Conservation (phyloP, 2,329 filamentous ascomycete species). For the Teratosphaeria destructans region DNA sequence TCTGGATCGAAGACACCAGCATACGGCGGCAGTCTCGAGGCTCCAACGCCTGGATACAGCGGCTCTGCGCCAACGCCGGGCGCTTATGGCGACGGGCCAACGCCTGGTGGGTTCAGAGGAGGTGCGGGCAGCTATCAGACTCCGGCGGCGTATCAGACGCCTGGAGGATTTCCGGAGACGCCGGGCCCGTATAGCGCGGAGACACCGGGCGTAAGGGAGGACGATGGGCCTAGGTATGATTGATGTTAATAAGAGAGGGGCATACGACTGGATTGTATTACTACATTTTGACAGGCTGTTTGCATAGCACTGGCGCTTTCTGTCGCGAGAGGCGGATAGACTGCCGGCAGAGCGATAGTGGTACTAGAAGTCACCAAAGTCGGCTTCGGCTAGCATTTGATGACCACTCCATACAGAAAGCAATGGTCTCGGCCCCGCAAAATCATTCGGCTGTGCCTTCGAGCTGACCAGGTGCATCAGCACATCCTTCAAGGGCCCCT, state of each 20-base stretch:
- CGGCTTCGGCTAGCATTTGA: no score
- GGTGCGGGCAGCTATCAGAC: conserved; percentile 30
- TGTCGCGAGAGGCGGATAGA: no score
- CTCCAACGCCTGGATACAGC: conserved; percentile 40
- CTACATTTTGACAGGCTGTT: neutral
- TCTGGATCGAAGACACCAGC: conserved; percentile 67
- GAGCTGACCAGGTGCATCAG: no score
- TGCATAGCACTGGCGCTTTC: neutral
- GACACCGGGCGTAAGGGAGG: conserved; percentile 40
- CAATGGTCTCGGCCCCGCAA: no score
- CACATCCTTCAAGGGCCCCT: no score
- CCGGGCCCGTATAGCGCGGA: conserved; percentile 42
- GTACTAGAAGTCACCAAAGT: neutral
- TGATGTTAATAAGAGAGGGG: conserved; percentile 4
- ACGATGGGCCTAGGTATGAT: conserved; percentile 35
- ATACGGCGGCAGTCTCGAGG: conserved; percentile 54
- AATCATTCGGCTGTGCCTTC: no score
- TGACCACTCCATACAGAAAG: no score
- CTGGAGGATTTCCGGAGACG: conserved; percentile 44
- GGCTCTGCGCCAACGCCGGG: conserved; percentile 32
- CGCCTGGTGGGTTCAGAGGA: conserved; percentile 27
- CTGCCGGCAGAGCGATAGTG: neutral
- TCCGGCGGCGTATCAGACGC: conserved; percentile 20
- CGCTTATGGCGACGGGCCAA: conserved; percentile 24
- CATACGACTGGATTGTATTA: neutral